phyloP scores from a whole-genome alignment of 345 rosid species.

The Noccaea caerulescens region DNA sequence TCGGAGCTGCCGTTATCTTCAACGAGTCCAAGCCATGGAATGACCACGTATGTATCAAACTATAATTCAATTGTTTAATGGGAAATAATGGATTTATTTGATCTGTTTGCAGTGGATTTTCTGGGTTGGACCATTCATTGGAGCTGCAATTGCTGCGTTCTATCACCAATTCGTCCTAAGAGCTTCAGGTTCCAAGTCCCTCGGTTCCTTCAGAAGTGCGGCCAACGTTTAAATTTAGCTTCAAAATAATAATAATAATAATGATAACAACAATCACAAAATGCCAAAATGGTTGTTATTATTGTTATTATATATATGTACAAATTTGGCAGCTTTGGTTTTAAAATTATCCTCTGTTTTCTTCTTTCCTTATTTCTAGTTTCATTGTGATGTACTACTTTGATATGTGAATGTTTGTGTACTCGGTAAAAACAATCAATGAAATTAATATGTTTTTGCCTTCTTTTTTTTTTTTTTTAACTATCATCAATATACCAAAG shows the following conservation, averaged over 20 bases:
- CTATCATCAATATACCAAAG: neutral
- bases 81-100: neutral
- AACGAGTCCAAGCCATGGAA: conserved; percentile 83
- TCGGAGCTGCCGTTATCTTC: conserved; percentile 89
- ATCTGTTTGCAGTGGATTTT: conserved; percentile 60
- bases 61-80: neutral
- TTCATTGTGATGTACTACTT: conserved; percentile 11
- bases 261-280: conserved; percentile 13
- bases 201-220: conserved; percentile 87
- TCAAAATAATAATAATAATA: neutral
- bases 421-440: conserved; percentile 29
- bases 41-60: conserved; percentile 63
- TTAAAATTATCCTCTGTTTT: conserved; percentile 8
- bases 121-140: conserved; percentile 76
- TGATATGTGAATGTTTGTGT: conserved; percentile 35
- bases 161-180: conserved; percentile 72
- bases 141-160: conserved; percentile 68
- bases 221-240: conserved; percentile 42
- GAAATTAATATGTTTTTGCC: conserved; percentile 41
- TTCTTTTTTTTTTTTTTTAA: neutral
- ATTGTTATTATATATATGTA: conserved; percentile 33
- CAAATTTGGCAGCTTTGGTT: conserved; percentile 31
- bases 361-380: neutral
- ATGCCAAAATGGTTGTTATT: conserved; percentile 29
- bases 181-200: conserved; percentile 78